Evolutionary conservation across 768 basidiomycete species (phyloP).

Genomic region (Auricularia heimuer): DNA sequence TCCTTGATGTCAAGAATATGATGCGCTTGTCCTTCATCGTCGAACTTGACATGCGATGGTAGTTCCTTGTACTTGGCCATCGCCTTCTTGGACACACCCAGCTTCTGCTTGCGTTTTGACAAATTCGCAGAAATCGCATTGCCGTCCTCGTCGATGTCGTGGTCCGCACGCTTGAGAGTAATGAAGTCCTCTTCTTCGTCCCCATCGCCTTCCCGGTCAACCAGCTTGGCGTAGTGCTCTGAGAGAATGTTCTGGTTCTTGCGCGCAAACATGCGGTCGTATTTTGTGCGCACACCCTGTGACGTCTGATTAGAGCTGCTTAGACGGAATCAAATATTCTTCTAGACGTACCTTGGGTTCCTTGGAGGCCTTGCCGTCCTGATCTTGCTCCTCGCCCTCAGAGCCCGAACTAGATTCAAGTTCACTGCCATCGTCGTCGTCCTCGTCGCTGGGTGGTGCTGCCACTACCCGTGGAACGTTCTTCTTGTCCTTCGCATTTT

Average conservation of each 20-base stretch:
- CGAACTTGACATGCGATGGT: constrained; percentile 75
- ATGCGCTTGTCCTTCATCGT: constrained; percentile 75
- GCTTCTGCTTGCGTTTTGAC: constrained; percentile 82
- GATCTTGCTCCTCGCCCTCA: constrained; percentile 16
- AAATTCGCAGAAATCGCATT: constrained; percentile 19
- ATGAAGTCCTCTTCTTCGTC: constrained; percentile 74
- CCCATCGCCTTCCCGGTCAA: constrained; percentile 51
- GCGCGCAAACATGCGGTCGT: constrained; percentile 95
- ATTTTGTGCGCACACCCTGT: constrained; percentile 69
- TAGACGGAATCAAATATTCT: no score
- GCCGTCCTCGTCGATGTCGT: constrained; percentile 48
- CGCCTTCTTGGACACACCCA: constrained; percentile 64
- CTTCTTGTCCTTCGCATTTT: constrained; percentile 62
- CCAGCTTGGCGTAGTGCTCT: constrained; percentile 78
- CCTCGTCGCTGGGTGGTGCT: constrained; percentile 15
- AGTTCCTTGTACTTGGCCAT: constrained; percentile 49
- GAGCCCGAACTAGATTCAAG: constrained; percentile 16
- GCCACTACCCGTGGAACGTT: constrained; percentile 48
- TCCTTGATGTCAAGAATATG: constrained; percentile 77
- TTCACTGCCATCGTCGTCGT: constrained; percentile 21
- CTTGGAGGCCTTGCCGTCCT: constrained; percentile 1
- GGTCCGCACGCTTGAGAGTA: constrained; percentile 85
- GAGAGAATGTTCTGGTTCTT: constrained; percentile 92
- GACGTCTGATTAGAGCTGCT: background rate
- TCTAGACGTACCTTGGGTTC: constrained; percentile 24